Conservation (phyloP, 1,139 yeast species). For the Pichia sp. region DNA sequence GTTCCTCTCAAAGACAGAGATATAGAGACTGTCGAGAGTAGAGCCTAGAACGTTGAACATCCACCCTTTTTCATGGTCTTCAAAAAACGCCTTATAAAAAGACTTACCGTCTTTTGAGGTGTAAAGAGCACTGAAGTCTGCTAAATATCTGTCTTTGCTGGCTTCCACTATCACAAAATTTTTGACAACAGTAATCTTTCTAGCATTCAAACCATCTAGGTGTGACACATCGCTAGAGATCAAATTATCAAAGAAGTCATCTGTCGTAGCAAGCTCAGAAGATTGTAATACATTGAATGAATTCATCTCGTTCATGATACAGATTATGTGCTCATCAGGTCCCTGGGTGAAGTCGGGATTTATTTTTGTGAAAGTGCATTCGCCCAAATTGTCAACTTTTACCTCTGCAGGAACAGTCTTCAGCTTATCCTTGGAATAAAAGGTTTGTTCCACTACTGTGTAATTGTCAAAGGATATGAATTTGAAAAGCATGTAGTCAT, state of each 20-base stretch:
- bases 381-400: constrained; percentile 31
- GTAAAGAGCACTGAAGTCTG: constrained; percentile 43
- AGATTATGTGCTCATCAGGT: constrained; percentile 44
- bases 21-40: constrained; percentile 50
- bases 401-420: constrained; percentile 39
- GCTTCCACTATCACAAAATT: constrained; percentile 52
- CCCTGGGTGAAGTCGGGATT: constrained; percentile 39
- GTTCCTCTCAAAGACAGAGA: constrained; percentile 43
- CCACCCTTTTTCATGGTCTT: constrained; percentile 38
- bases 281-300: constrained; percentile 43
- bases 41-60: constrained; percentile 53
- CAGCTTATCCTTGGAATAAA: constrained; percentile 54
- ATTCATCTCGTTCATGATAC: constrained; percentile 43
- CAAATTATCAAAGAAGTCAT: constrained; percentile 47
- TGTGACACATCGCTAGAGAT: too few relatives aligned
- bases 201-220: constrained; percentile 33
- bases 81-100: constrained; percentile 52
- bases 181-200: constrained; percentile 47
- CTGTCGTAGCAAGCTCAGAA: constrained; percentile 42
- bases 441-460: constrained; percentile 19
- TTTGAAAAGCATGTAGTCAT: constrained; percentile 23
- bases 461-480: constrained; percentile 19
- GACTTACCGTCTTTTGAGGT: constrained; percentile 55
- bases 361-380: constrained; percentile 53
- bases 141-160: constrained; percentile 44